Evolutionary conservation across 441 rosid species (phyloP), one percentile per base, ranked within the genome.

Genomic region (Syzygium malaccense): DNA sequence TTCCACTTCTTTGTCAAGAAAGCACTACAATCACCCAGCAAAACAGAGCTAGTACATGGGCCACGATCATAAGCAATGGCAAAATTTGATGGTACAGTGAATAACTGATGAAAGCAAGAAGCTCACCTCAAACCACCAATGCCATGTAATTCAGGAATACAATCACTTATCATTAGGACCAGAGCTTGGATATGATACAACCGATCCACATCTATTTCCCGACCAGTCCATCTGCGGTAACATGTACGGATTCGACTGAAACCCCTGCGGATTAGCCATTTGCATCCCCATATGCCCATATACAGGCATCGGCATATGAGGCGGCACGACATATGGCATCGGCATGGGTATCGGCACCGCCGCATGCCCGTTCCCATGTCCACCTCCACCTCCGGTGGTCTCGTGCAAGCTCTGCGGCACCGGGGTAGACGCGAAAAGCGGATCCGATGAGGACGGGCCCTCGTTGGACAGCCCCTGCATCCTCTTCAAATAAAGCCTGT

Each of bases 401-500:
- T 94, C 98, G 64, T 90, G 92, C 78, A 95, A 91, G 91, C 96
- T 95, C 87, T 94, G 96, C 4, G 97, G 97, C 48, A 94, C 94
- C 26, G 98, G 98, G 3, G 96, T 95, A 3, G 99, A 96, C 1
- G 98, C 96, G 87, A 98, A 97, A 85, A 97, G 93, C 89, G 94
- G 96, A 86, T 98, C 99, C 2, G 99, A 94, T n/a, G 98, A 55
- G 19, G 99, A 93, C 0, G 96, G 94, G 7, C 94, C 99, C 25
- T 94, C 98, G 28, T 25, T 91, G 12, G 95, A 92, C 60, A 93
- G 86, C 17, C 99, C 99, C 68, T 96, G 97, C 99, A 96, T 98
- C 93, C 99, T 86, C 88, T 96, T 98, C 86, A 97, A 91, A 88
- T 96, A 98, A 9, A 98, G 95, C 32, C 99, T 92, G 88, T 98